Conservation (phyloP, 2,329 filamentous ascomycete species). For the Cadophora sp. region DNA sequence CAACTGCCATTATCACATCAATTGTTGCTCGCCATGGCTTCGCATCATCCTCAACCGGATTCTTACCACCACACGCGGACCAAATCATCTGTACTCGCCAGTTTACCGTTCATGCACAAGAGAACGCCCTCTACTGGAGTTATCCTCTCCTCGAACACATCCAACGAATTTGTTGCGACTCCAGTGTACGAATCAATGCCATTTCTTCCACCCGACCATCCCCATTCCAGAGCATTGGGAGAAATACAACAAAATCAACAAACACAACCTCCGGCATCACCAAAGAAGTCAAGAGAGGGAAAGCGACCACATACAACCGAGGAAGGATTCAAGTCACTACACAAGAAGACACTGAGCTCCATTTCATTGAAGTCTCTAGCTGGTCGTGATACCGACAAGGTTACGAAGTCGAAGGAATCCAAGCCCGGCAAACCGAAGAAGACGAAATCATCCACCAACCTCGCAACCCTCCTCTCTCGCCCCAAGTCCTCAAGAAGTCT, state of each 20-base stretch:
- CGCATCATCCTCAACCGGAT: slow-evolving; percentile 37
- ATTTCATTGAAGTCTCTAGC: slow-evolving; percentile 54
- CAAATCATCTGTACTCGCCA: slow-evolving; percentile 43
- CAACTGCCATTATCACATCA: slow-evolving; percentile 15
- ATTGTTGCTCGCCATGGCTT: slow-evolving; percentile 42
- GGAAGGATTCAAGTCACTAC: slow-evolving; percentile 48
- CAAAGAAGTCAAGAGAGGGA: slow-evolving; percentile 49
- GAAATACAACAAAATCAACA: slow-evolving; percentile 64
- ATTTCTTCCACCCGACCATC: slow-evolving; percentile 48
- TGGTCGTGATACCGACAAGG: slow-evolving; percentile 47
- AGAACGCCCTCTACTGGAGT: slow-evolving; percentile 42
- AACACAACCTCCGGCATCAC: slow-evolving; percentile 50
- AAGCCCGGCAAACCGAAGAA: slow-evolving; percentile 72
- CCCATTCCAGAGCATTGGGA: slow-evolving; percentile 55
- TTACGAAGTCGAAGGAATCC: slow-evolving; percentile 49
- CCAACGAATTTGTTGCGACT: slow-evolving; percentile 34
- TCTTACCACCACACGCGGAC: slow-evolving; percentile 41
- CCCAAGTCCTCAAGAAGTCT: slow-evolving; percentile 76
- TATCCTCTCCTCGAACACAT: slow-evolving; percentile 33
- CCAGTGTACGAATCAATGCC: slow-evolving; percentile 40
- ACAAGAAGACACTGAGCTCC: slow-evolving; percentile 53
- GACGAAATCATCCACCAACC: slow-evolving; percentile 81
- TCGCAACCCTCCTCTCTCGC: slow-evolving; percentile 77
- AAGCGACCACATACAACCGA: slow-evolving; percentile 42
- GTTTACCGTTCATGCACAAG: slow-evolving; percentile 45